Evolutionary conservation across 305 asterid species (phyloP), one percentile per base, ranked within the genome.

Genomic region (Fraxinus paxiana): DNA sequence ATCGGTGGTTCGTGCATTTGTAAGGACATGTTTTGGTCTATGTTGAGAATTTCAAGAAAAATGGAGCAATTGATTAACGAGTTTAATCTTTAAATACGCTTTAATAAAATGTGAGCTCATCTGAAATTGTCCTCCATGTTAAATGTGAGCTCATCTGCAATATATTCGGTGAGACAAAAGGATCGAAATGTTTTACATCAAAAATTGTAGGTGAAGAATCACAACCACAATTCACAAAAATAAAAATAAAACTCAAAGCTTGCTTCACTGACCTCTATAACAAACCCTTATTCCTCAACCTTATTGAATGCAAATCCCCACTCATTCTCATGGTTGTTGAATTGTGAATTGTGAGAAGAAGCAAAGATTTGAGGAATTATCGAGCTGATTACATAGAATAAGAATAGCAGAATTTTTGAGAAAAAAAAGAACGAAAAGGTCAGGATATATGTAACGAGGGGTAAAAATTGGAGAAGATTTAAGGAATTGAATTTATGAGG

Each of bases 31-130:
- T 30, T 30, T 30, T 30, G 5, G 33, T 3, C 33, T 30, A 30
- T 30, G 33, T 30, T 30, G 33, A 30, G 33, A 30, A 30, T 30
- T 30, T 30, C 33, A 30, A 31, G 34, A 31, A 31, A 31, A 31
- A 31, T 31, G 34, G 5, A 31, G 34, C 34, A 31, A 31, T 31
- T 31, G 5, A 31, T 31, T 31, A 31, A 4, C 34, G 34, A 3
- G 34, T 31, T 31, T 5, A 31, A 31, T 31, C 5, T 31, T 31
- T 31, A 3, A 31, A 31, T 3, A 31, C 34, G 99, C 97, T 87
- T 92, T 93, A 15, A 96, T 84, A 28, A 28, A 28, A 96, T 1
- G 98, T 88, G 54, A 96, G 94, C 80, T 96, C 98, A 79, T 94
- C 97, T 61, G 80, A 92, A 28, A 28, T 28, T 28, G 31, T 28